A percentile compares a stretch with the other conserved stretches of the same genome.
phyloP scores from a whole-genome alignment of 2,329 filamentous ascomycete species.

The Ciborinia camelliae region DNA sequence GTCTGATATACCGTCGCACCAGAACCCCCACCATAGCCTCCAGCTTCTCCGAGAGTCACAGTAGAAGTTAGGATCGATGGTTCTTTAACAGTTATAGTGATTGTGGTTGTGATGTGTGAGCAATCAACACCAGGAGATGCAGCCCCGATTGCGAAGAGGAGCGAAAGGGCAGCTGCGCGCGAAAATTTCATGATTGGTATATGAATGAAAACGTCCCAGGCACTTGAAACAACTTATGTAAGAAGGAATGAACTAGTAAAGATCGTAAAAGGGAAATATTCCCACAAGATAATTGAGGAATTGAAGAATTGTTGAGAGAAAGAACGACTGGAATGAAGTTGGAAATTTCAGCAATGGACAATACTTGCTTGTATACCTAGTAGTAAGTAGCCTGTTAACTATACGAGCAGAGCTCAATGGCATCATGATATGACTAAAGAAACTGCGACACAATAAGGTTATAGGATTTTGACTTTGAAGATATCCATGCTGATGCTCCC shows the following conservation, averaged over 20 bases:
- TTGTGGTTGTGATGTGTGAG: conserved; percentile 13
- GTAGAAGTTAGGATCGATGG: neutral
- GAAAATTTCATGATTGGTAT: conserved; percentile 8
- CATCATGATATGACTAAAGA: neutral
- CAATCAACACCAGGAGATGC: conserved; percentile 13
- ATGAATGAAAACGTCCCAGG: neutral
- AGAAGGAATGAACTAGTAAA: conserved; percentile 1
- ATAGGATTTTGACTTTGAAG: neutral
- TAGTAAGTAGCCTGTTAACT: conserved; percentile 7
- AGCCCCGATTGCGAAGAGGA: neutral
- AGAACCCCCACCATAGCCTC: neutral
- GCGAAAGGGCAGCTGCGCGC: conserved; percentile 9
- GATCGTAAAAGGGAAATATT: conserved; percentile 10
- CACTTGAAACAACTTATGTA: neutral
- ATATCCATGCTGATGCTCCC: no score
- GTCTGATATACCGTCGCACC: conserved; percentile 8
- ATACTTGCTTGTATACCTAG: no score
- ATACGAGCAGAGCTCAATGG: neutral
- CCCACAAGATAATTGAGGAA: conserved; percentile 4
- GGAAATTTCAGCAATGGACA: neutral
- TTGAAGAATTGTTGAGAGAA: neutral
- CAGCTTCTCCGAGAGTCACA: neutral
- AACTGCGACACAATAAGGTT: neutral
- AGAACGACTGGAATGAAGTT: neutral
- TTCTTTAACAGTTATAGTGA: conserved; percentile 9